These are phyloP conservation scores for Wickerhamomyces sp. DNA, from an alignment of 1,139 yeast genomes.

Conservation along the genomic window DNA sequence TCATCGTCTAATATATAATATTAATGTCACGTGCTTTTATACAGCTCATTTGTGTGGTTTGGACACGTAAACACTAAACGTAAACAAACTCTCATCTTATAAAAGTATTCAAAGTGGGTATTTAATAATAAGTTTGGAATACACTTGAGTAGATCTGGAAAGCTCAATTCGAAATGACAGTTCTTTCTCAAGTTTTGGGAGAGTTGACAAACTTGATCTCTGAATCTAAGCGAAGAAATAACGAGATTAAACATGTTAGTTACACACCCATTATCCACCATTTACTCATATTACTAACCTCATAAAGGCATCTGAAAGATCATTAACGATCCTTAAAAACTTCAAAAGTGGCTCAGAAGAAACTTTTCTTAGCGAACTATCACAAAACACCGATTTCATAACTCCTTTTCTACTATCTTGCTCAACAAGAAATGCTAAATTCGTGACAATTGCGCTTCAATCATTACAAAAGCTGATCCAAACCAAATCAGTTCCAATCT, in stretches of 20 bases:
- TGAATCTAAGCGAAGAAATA: slow-evolving; percentile 67
- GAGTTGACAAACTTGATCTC: slow-evolving; percentile 59
- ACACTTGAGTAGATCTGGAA: too few species aligned
- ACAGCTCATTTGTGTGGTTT: too few species aligned
- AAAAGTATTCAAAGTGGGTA: too few species aligned
- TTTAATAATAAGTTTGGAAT: too few species aligned
- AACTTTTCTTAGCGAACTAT: slow-evolving; percentile 26
- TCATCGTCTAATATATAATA: too few species aligned
- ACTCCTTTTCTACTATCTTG: slow-evolving; percentile 74
- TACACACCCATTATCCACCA: slow-evolving; percentile 39
- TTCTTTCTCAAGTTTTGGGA: slow-evolving; percentile 41
- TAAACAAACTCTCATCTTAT: too few species aligned
- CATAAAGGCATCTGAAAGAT: slow-evolving; percentile 22
- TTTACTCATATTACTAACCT: slow-evolving; percentile 2
- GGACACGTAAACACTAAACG: too few species aligned
- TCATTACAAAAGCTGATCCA: slow-evolving; percentile 58
- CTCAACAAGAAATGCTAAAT: slow-evolving; percentile 67
- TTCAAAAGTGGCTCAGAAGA: slow-evolving; percentile 16
- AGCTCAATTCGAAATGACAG: slow-evolving; percentile 4
- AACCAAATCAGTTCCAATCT: slow-evolving; percentile 45
- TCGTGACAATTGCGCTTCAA: slow-evolving; percentile 68
- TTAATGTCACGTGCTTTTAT: too few species aligned
- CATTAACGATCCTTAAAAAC: slow-evolving; percentile 27
- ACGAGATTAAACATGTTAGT: slow-evolving; percentile 62
- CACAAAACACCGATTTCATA: slow-evolving; percentile 48